Percentiles rank a stretch among this genome's conserved stretches.
phyloP scores from a whole-genome alignment of 2,329 filamentous ascomycete species.

The Colletotrichum sp. region DNA sequence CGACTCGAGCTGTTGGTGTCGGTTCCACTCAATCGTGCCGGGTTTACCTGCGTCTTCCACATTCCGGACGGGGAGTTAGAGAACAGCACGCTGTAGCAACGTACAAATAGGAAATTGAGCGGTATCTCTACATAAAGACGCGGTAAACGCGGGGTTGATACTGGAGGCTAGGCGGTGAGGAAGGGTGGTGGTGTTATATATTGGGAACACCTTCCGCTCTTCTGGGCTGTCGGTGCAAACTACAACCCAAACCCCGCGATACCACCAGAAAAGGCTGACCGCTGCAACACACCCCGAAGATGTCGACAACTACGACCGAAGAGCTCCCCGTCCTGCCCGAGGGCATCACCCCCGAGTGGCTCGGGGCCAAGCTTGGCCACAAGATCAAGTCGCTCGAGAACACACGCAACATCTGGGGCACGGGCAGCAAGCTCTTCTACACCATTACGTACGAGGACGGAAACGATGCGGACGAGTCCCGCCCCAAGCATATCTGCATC shows the following conservation, averaged over 20 bases:
- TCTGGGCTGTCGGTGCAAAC: neutral
- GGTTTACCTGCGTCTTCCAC: neutral
- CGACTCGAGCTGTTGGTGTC: neutral
- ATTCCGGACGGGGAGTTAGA: neutral
- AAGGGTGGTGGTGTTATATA: neutral
- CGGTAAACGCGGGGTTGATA: neutral
- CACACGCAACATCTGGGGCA: slow-evolving; percentile 29
- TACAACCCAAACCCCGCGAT: neutral
- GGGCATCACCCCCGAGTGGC: slow-evolving; percentile 28
- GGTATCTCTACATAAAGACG: neutral
- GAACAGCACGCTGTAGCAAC: neutral
- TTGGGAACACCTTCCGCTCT: neutral
- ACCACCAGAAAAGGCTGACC: neutral
- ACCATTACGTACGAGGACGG: slow-evolving; percentile 31
- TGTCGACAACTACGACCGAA: neutral
- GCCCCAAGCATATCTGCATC: slow-evolving; percentile 34
- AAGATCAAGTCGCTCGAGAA: slow-evolving; percentile 26
- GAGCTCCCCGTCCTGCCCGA: slow-evolving; percentile 25
- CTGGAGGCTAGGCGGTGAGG: neutral
- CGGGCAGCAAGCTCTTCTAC: slow-evolving; percentile 32
- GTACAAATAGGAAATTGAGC: neutral
- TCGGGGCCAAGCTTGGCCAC: slow-evolving; percentile 14
- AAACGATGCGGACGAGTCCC: neutral
- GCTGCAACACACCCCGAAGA: neutral
- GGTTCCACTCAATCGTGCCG: neutral